Conservation (phyloP, 306 rosid species). For the Hippophae gyantsensis region DNA sequence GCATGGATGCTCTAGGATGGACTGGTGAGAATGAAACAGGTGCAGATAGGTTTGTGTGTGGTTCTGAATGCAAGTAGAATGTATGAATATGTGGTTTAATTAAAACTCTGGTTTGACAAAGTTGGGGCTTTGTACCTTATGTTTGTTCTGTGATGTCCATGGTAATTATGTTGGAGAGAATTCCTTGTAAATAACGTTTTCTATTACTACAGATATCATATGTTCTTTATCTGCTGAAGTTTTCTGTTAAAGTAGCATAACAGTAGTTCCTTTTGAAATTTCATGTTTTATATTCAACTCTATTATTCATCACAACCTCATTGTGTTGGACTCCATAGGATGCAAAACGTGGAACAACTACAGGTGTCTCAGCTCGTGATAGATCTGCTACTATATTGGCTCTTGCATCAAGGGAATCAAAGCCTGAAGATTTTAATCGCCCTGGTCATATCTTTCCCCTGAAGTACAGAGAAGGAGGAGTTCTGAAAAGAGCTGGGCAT, state of each 20-base stretch:
- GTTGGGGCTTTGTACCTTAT: neutral
- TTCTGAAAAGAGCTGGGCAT: constrained; percentile 93
- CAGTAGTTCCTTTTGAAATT: neutral
- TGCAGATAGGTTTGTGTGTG: neutral
- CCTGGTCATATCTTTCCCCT: constrained; percentile 97
- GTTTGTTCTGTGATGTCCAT: neutral
- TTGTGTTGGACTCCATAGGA: neutral
- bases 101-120: constrained; percentile 1
- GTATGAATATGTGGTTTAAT: neutral
- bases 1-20: neutral
- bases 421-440: constrained; percentile 74
- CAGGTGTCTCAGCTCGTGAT: constrained; percentile 92
- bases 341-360: constrained; percentile 56
- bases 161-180: constrained; percentile 1
- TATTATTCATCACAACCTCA: too few species aligned
- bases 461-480: constrained; percentile 91
- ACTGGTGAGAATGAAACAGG: constrained; percentile 5
- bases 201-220: neutral
- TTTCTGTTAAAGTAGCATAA: neutral
- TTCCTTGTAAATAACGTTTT: neutral
- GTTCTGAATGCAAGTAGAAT: neutral
- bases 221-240: neutral
- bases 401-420: constrained; percentile 85
- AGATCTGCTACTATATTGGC: constrained; percentile 77
- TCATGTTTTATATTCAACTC: too few species aligned